Evolutionary conservation across 768 basidiomycete species (phyloP).

Genomic region (Strobilomyces dryophilus): DNA sequence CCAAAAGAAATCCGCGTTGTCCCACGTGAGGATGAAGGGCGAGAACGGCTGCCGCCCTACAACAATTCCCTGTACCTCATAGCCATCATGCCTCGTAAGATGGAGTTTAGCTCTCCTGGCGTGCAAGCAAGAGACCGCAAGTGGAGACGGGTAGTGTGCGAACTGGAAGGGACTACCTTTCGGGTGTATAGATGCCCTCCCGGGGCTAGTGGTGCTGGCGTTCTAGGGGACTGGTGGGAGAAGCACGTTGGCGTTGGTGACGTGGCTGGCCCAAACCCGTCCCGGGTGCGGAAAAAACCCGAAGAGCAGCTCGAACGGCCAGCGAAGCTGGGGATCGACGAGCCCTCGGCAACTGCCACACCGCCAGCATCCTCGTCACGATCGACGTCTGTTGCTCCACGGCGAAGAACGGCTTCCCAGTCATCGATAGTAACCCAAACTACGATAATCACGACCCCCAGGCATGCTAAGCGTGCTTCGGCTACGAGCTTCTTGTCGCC

Average conservation of each 20-base stretch:
- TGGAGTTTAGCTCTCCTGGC: constrained; percentile 87
- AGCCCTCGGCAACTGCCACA: not conserved
- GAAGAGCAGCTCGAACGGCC: constrained; percentile 25
- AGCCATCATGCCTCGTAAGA: constrained; percentile 82
- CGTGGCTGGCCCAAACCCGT: constrained; percentile 31
- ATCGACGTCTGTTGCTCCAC: constrained; percentile 6
- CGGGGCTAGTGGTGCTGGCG: constrained; percentile 42
- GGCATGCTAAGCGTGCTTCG: constrained; percentile 23
- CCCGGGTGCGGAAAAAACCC: constrained; percentile 17
- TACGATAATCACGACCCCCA: constrained; percentile 11
- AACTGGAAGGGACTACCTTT: constrained; percentile 90
- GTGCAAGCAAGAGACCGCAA: constrained; percentile 86
- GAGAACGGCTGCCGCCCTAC: constrained; percentile 76
- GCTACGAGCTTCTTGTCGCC: constrained; percentile 28
- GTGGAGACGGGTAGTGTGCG: constrained; percentile 86
- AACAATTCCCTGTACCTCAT: constrained; percentile 77
- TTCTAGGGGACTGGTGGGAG: constrained; percentile 76
- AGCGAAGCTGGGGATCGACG: constrained; percentile 22
- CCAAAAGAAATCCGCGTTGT: constrained; percentile 18
- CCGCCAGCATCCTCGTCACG: not conserved
- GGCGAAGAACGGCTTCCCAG: constrained; percentile 20
- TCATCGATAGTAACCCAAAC: constrained; percentile 22
- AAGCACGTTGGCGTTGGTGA: constrained; percentile 71
- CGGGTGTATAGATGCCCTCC: constrained; percentile 61
- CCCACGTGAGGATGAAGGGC: constrained; percentile 79